Conservation (phyloP, 352 stramenopile species). For the Phytopythium delawarense region DNA sequence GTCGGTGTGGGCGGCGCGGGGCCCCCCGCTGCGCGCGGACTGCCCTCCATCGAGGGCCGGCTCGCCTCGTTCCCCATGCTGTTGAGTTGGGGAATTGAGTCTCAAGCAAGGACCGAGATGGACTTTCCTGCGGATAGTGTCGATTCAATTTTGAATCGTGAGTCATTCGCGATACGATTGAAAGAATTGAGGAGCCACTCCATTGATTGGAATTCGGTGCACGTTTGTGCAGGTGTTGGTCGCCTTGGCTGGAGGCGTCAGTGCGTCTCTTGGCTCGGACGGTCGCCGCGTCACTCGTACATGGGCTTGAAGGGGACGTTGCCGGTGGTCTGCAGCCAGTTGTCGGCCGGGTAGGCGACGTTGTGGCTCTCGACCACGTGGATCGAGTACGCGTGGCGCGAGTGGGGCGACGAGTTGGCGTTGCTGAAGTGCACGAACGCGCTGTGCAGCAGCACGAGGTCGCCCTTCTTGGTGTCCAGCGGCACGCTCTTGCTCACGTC, state of each 20-base stretch:
- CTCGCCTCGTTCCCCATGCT: constrained; percentile 62
- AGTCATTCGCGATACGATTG: too few species aligned
- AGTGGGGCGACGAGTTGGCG: constrained; percentile 86
- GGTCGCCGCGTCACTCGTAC: constrained; percentile 28
- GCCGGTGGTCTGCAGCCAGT: constrained; percentile 93
- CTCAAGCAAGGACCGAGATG: too few species aligned
- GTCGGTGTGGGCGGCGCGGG: constrained; percentile 25
- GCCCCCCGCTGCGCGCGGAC: constrained; percentile 17
- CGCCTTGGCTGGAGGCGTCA: not conserved
- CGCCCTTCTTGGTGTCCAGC: constrained; percentile 89
- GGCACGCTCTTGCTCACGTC: constrained; percentile 54
- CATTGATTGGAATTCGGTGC: too few species aligned
- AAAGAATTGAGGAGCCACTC: too few species aligned
- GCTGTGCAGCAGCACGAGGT: constrained; percentile 92
- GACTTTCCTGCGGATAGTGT: too few species aligned
- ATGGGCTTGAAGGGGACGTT: constrained; percentile 59
- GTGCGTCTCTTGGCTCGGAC: not conserved
- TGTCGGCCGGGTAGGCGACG: constrained; percentile 82
- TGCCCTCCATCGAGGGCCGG: constrained; percentile 14
- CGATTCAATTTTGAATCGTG: too few species aligned
- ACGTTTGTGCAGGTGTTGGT: too few species aligned
- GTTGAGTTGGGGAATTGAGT: too few species aligned
- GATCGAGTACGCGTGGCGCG: constrained; percentile 94
- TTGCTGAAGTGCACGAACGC: constrained; percentile 94
- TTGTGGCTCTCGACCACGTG: constrained; percentile 92